Conservation (phyloP, 1,139 yeast species). For the Maudiozyma humilis region DNA sequence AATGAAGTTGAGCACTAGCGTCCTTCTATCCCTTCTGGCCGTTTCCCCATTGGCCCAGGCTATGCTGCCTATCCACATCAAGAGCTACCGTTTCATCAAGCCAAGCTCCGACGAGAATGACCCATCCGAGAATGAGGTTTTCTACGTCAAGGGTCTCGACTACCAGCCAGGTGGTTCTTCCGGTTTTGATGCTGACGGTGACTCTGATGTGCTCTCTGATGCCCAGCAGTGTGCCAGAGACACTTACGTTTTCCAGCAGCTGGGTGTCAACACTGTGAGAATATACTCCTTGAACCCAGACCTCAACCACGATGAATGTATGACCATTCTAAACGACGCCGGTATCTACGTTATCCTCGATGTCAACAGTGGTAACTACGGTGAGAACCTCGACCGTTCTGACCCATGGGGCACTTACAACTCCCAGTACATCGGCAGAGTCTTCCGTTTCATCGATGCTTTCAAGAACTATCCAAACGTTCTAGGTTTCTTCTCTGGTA, state of each 20-base stretch:
- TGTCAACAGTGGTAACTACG: conserved; percentile 67
- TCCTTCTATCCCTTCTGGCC: conserved; percentile 11
- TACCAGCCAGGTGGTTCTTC: conserved; percentile 72
- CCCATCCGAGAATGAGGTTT: conserved; percentile 40
- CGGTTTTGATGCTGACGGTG: conserved; percentile 37
- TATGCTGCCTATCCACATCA: conserved; percentile 40
- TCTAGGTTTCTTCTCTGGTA: conserved; percentile 88
- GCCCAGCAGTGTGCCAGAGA: conserved; percentile 70
- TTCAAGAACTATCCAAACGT: conserved; percentile 76
- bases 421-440: conserved; percentile 57
- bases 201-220: conserved; percentile 65
- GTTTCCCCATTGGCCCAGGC: conserved; percentile 28
- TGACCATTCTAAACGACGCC: conserved; percentile 76
- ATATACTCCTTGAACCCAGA: conserved; percentile 71
- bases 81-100: conserved; percentile 42
- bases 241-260: conserved; percentile 63
- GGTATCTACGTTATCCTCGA: conserved; percentile 85
- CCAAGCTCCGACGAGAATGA: conserved; percentile 32
- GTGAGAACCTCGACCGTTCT: conserved; percentile 63
- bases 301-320: conserved; percentile 76
- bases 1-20: conserved; percentile 8
- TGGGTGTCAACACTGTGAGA: conserved; percentile 67
- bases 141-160: conserved; percentile 53
- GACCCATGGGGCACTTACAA: conserved; percentile 67
- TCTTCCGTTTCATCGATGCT: conserved; percentile 74